phyloP scores from a whole-genome alignment of 768 basidiomycete genomes.

The Termitomyces sp. region DNA sequence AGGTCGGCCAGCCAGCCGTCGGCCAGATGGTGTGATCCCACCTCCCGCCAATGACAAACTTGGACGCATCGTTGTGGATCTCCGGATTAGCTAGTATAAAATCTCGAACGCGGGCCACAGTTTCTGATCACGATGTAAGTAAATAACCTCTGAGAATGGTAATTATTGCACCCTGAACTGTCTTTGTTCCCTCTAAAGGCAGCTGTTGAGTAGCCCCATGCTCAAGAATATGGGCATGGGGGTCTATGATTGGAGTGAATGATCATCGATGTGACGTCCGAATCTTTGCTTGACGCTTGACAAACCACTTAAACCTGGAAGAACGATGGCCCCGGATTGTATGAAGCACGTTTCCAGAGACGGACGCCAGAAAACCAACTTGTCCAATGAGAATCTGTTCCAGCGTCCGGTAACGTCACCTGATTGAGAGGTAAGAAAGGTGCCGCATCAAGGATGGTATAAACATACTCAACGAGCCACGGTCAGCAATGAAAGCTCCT shows the following conservation, averaged over 20 bases:
- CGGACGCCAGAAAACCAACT: constrained; percentile 14
- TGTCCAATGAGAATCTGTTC: constrained; percentile 20
- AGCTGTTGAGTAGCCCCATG: constrained; percentile 66
- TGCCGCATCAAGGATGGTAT: neutral
- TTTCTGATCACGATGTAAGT: constrained; percentile 34
- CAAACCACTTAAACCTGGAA: constrained; percentile 72
- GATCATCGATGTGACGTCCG: constrained; percentile 1
- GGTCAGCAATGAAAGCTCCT: constrained; percentile 42
- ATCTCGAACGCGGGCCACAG: constrained; percentile 52
- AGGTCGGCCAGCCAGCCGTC: constrained; percentile 54
- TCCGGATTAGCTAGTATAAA: constrained; percentile 58
- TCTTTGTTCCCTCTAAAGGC: constrained; percentile 56
- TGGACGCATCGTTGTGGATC: constrained; percentile 47
- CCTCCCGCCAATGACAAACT: constrained; percentile 74
- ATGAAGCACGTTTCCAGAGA: constrained; percentile 42
- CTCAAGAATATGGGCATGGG: constrained; percentile 75
- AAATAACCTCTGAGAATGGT: neutral
- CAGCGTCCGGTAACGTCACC: constrained; percentile 38
- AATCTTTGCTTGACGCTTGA: constrained; percentile 8
- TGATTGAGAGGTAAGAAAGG: constrained; percentile 15
- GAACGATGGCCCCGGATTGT: constrained; percentile 50
- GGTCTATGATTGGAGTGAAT: constrained; percentile 40
- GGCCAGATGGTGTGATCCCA: constrained; percentile 90
- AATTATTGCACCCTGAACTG: constrained; percentile 42
- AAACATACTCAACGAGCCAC: constrained; percentile 50